A percentile compares a stretch with the other conserved stretches of the same genome.
phyloP scores from a whole-genome alignment of 805 yeast genomes.

The Kodamaea jinghongensis region DNA sequence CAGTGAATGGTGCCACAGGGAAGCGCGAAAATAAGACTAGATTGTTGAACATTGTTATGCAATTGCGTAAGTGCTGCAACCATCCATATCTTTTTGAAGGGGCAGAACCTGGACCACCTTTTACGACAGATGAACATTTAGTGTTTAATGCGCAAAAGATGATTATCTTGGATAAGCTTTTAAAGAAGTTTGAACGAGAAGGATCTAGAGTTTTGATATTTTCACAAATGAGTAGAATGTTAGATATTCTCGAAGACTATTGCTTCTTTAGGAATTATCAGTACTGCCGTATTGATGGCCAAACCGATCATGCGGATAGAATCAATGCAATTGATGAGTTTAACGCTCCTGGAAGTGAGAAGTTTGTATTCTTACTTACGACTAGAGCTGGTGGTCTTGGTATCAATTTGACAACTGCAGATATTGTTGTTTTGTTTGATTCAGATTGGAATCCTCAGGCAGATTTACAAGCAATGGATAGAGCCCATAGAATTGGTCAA shows the following conservation, averaged over 20 bases:
- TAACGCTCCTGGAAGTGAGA: constrained; percentile 68
- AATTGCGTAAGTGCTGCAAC: constrained; percentile 78
- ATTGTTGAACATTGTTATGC: constrained; percentile 78
- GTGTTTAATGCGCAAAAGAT: constrained; percentile 71
- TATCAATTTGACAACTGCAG: constrained; percentile 78
- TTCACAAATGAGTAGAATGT: constrained; percentile 80
- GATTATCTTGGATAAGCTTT: constrained; percentile 64
- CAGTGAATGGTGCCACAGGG: constrained; percentile 79
- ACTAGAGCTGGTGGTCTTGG: constrained; percentile 92
- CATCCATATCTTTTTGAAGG: constrained; percentile 86
- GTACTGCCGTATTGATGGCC: constrained; percentile 81
- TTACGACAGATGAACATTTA: constrained; percentile 79
- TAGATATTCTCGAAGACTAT: constrained; percentile 79
- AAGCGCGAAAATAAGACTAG: constrained; percentile 74
- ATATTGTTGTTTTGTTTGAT: constrained; percentile 70
- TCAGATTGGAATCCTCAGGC: constrained; percentile 92
- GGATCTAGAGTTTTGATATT: constrained; percentile 78
- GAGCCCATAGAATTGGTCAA: constrained; percentile 88
- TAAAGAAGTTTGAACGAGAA: constrained; percentile 58
- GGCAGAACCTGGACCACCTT: constrained; percentile 89
- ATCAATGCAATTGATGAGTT: constrained; percentile 74
- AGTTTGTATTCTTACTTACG: constrained; percentile 72
- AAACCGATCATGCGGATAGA: constrained; percentile 76
- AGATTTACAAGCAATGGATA: constrained; percentile 85
- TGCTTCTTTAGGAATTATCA: constrained; percentile 65